Percentiles rank a stretch among this genome's conserved stretches.
These are phyloP conservation scores for Pleurotus djamor DNA, from an alignment of 768 basidiomycete species.

Conservation along the genomic window DNA sequence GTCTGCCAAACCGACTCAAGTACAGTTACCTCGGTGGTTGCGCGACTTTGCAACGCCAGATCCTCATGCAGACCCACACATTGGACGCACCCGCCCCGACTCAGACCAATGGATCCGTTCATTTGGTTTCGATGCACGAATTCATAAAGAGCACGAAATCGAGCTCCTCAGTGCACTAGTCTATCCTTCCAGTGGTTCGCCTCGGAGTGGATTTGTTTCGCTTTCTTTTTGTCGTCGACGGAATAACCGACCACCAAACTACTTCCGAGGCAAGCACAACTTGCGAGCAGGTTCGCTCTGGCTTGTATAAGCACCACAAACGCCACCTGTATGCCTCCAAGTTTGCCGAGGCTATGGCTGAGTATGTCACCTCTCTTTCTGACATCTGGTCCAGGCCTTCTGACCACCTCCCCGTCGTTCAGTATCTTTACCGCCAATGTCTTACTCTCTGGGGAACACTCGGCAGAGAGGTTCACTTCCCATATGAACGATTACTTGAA, in stretches of 20 bases:
- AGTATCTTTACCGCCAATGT: neutral
- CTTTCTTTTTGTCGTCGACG: neutral
- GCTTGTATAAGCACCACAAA: neutral
- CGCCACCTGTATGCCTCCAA: neutral
- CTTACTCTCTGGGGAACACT: neutral
- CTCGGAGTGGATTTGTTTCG: neutral
- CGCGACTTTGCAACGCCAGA: neutral
- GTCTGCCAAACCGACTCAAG: too few species aligned
- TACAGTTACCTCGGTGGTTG: neutral
- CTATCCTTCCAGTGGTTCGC: neutral
- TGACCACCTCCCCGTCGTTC: neutral
- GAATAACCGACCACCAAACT: neutral
- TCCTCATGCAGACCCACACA: neutral
- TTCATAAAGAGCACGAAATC: neutral
- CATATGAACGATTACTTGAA: neutral
- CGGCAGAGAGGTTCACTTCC: neutral
- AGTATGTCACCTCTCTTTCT: neutral
- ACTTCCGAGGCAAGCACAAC: neutral
- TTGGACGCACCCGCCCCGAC: neutral
- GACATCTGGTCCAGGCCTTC: too few species aligned
- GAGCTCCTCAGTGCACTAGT: neutral
- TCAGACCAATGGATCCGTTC: neutral
- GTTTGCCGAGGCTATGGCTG: neutral
- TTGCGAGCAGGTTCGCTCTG: neutral
- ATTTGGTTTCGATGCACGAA: neutral